Evolutionary conservation across 2,329 filamentous ascomycete species (phyloP).

Genomic region (Trichophyton schoenleinii): DNA sequence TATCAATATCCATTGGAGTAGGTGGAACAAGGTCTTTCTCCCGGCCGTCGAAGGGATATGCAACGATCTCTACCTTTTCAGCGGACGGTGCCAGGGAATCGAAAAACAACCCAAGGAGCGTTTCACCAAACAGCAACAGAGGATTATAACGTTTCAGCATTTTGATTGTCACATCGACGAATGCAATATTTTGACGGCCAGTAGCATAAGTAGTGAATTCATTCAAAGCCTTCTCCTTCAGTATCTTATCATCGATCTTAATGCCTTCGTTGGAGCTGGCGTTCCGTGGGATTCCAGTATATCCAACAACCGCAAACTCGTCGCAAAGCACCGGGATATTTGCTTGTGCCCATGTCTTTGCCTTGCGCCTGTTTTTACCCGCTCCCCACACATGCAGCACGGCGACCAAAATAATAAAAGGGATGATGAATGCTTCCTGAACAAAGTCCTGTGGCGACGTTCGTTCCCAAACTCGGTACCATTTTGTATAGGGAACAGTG

Average conservation of each 20-base stretch:
- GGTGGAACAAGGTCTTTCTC: constrained; percentile 65
- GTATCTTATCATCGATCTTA: constrained; percentile 31
- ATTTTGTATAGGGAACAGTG: constrained; percentile 66
- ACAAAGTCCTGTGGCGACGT: constrained; percentile 73
- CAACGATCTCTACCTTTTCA: constrained; percentile 62
- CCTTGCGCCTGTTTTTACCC: constrained; percentile 64
- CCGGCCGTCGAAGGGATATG: constrained; percentile 86
- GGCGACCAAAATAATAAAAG: constrained; percentile 61
- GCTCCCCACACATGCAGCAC: constrained; percentile 71
- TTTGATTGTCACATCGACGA: constrained; percentile 71
- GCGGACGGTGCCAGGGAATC: constrained; percentile 58
- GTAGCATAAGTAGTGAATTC: constrained; percentile 82
- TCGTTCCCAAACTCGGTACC: constrained; percentile 95
- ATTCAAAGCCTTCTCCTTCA: constrained; percentile 78
- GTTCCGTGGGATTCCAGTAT: constrained; percentile 43
- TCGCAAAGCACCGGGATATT: constrained; percentile 58
- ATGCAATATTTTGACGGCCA: constrained; percentile 84
- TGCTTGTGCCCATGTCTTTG: constrained; percentile 64
- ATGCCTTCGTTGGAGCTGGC: constrained; percentile 6
- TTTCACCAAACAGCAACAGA: constrained; percentile 52
- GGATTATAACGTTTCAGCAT: constrained; percentile 84
- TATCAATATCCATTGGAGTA: constrained; percentile 46
- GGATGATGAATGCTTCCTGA: constrained; percentile 70
- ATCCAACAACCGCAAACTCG: constrained; percentile 84
- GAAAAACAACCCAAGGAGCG: constrained; percentile 59